Evolutionary conservation across 2,329 filamentous ascomycete genomes (phyloP).

Genomic region (Knoxdaviesia proteae): DNA sequence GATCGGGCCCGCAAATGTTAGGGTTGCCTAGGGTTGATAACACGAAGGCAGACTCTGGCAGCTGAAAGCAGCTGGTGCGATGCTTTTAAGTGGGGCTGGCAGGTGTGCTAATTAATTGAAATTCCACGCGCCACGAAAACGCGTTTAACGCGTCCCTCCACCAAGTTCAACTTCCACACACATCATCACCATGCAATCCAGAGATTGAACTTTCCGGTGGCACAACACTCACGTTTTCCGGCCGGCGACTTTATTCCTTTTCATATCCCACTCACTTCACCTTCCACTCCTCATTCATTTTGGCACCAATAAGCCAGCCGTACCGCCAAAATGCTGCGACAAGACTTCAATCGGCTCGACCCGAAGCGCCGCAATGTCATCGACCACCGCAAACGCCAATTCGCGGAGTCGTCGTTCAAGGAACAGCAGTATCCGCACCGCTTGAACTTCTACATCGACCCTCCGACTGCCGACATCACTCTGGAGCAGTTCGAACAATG

Average conservation of each 20-base stretch:
- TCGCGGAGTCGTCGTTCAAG: constrained; percentile 56
- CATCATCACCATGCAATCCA: too few relatives aligned
- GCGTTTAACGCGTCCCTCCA: too few relatives aligned
- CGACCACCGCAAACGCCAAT: constrained; percentile 72
- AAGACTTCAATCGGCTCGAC: constrained; percentile 31
- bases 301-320: constrained; percentile 2
- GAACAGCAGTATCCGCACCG: constrained; percentile 64
- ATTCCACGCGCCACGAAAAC: too few relatives aligned
- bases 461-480: constrained; percentile 83
- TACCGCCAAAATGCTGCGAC: constrained; percentile 21
- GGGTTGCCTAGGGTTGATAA: too few relatives aligned
- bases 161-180: too few relatives aligned
- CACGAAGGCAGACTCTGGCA: too few relatives aligned
- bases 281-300: too few relatives aligned
- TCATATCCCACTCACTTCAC: background rate
- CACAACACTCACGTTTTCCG: background rate
- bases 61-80: too few relatives aligned
- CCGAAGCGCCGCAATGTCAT: constrained; percentile 57
- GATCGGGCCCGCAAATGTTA: too few relatives aligned
- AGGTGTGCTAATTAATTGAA: too few relatives aligned
- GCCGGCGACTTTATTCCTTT: background rate
- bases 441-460: constrained; percentile 76
- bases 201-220: too few relatives aligned
- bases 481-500: constrained; percentile 97
- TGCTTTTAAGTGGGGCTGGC: too few relatives aligned